Base-by-base conservation (phyloP, 352 stramenopile species). In the Pythium phragmiticola region DNA sequence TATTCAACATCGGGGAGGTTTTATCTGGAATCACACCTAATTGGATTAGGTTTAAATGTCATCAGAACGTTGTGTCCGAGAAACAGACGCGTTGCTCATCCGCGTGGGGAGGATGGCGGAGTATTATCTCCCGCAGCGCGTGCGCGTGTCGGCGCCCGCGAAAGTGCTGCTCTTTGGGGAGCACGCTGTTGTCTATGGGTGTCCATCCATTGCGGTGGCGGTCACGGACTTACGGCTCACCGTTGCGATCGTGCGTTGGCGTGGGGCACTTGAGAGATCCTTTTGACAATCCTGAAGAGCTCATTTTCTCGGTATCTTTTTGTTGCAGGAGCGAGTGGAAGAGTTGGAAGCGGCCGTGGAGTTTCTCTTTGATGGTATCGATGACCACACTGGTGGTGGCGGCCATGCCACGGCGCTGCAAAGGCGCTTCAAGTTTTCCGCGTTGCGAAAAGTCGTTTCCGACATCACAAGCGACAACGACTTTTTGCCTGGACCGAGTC, bases 101-200 rank as follows among this genome's bases (percentile, higher is more conserved):
- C 46, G 26, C 26, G 26, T 30, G 4, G 19, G 14, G 4, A 57
- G 4, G 4, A 41, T 50, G 47, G 51, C 57, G 13, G 57, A 66
- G 42, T 42, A 59, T 36, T 53, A 52, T 33, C 36, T 61, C 41
- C 63, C 65, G 37, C 60, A 30, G 57, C 49, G 48, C 66, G 66
- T 90, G 53, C 72, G 69, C 36, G 82, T 80, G 43, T 92, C 86
- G 54, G 89, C 89, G 50, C 90, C 89, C 0, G 89, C 84, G n/a
- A 97, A 97, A 64, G 70, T 96, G 55, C 78, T 97, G 66, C 82
- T 97, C 41, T 89, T 97, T 46, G 89, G 89, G 11, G 89, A 97
- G 69, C 90, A 97, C 66, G 87, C 90, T 0, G 89, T 97, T 34
- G 89, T 97, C 13, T 96, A 96, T 53, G 87, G 89, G 11, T 89